phyloP scores from a whole-genome alignment of 306 rosid species.

The Echinosophora koreensis region DNA sequence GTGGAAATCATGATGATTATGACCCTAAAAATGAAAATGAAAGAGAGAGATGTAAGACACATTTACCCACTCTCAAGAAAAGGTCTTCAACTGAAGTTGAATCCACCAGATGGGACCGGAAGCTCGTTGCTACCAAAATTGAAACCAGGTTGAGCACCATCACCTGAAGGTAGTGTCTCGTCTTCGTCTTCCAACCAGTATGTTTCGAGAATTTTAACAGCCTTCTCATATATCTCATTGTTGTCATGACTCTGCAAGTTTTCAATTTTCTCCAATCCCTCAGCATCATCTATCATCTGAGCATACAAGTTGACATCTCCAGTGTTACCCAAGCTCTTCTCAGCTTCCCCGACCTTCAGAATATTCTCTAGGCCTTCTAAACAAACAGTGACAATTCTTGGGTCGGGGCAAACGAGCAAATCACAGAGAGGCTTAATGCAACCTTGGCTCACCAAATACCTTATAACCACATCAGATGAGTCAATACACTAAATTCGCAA shows the following conservation, averaged over 20 bases:
- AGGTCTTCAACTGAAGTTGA: slow-evolving; percentile 84
- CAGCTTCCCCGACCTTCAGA: slow-evolving; percentile 90
- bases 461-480: slow-evolving; percentile 43
- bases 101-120: slow-evolving; percentile 89
- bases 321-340: slow-evolving; percentile 64
- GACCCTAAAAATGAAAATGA: too few relatives aligned
- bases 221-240: slow-evolving; percentile 92
- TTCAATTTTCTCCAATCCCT: slow-evolving; percentile 91
- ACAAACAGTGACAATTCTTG: slow-evolving; percentile 92
- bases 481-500: background rate
- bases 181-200: slow-evolving; percentile 95
- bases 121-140: slow-evolving; percentile 72
- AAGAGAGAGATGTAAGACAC: background rate
- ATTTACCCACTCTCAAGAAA: slow-evolving; percentile 43
- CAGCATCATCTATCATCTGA: slow-evolving; percentile 89
- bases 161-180: slow-evolving; percentile 72
- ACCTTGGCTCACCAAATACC: slow-evolving; percentile 84
- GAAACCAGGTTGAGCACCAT: slow-evolving; percentile 69
- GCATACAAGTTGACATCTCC: slow-evolving; percentile 84
- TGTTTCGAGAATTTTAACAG: slow-evolving; percentile 89
- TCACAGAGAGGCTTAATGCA: slow-evolving; percentile 90
- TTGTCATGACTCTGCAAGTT: slow-evolving; percentile 94
- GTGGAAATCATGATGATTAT: background rate
- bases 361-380: slow-evolving; percentile 90
- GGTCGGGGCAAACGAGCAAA: slow-evolving; percentile 92